Percentiles rank a stretch among this genome's conserved stretches.
phyloP scores from a whole-genome alignment of 129 eudicot genomes.

The Mikania micrantha region DNA sequence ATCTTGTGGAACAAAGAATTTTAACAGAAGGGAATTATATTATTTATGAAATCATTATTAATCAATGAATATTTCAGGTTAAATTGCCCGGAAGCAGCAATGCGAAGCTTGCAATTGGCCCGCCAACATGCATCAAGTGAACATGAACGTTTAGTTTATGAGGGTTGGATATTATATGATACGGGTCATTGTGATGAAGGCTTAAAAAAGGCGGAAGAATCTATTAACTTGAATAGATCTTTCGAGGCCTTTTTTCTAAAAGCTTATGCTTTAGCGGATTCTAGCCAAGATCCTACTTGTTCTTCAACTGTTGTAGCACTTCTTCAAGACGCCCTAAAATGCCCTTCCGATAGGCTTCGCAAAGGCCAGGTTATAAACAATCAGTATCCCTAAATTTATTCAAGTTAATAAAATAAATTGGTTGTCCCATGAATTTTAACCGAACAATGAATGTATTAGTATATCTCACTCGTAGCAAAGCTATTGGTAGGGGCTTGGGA shows the following conservation, averaged over 20 bases:
- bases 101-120: slow-evolving; percentile 90
- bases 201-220: slow-evolving; percentile 81
- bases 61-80: slow-evolving; percentile 43
- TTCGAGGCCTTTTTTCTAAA: slow-evolving; percentile 95
- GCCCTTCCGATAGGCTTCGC: slow-evolving; percentile 98
- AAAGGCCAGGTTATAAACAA: slow-evolving; percentile 80
- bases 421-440: no score
- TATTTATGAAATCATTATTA: not conserved
- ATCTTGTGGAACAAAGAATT: not conserved
- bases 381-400: not conserved
- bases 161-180: slow-evolving; percentile 96
- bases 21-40: not conserved
- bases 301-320: slow-evolving; percentile 77
- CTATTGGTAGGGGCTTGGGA: no score
- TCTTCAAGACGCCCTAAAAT: slow-evolving; percentile 88
- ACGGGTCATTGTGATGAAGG: slow-evolving; percentile 96
- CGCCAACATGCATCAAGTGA: slow-evolving; percentile 89
- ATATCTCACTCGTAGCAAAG: no score
- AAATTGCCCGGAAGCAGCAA: slow-evolving; percentile 97
- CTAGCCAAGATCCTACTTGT: slow-evolving; percentile 92
- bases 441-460: no score
- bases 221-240: slow-evolving; percentile 73
- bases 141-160: slow-evolving; percentile 84
- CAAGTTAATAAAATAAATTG: not conserved
- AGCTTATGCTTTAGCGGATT: slow-evolving; percentile 98